Conservation (phyloP, 1,139 yeast species). For the Lodderomyces theae region DNA sequence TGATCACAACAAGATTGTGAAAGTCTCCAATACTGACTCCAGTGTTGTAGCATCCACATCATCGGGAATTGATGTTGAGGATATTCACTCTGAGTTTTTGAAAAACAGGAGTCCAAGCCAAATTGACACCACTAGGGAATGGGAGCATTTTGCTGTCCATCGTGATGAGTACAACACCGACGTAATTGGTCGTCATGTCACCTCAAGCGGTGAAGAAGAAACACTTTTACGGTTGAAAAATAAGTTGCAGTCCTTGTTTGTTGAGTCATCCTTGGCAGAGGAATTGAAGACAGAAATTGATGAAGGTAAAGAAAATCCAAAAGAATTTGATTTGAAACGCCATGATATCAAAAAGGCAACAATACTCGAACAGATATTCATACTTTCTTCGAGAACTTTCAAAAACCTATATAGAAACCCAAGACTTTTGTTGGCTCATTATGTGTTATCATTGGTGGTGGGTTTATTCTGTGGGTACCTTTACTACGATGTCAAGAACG, state of each 20-base stretch:
- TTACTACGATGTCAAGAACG: slow-evolving; percentile 78
- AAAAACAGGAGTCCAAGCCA: slow-evolving; percentile 29
- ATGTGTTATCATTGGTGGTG: slow-evolving; percentile 68
- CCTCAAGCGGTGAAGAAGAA: slow-evolving; percentile 26
- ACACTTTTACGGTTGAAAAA: slow-evolving; percentile 31
- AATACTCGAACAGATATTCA: slow-evolving; percentile 58
- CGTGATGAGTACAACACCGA: slow-evolving; percentile 57
- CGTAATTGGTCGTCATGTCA: slow-evolving; percentile 15
- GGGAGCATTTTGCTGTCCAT: slow-evolving; percentile 89
- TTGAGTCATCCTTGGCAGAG: slow-evolving; percentile 47
- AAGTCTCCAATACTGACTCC: slow-evolving; percentile 24
- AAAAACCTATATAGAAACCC: slow-evolving; percentile 93
- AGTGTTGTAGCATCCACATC: slow-evolving; percentile 17
- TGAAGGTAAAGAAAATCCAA: slow-evolving; percentile 29
- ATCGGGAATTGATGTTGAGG: slow-evolving; percentile 25
- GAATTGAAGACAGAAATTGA: slow-evolving; percentile 51
- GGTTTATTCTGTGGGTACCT: slow-evolving; percentile 84
- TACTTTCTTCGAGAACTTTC: slow-evolving; percentile 82
- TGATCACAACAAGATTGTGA: slow-evolving; percentile 42
- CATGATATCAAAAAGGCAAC: slow-evolving; percentile 50
- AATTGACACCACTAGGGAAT: slow-evolving; percentile 68
- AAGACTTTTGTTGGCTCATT: slow-evolving; percentile 76
- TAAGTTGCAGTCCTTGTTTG: slow-evolving; percentile 41
- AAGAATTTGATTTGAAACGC: slow-evolving; percentile 33
- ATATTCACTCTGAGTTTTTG: slow-evolving; percentile 39